Percentiles rank a stretch among this genome's conserved stretches.
Conservation (phyloP, 2,329 filamentous ascomycete genomes). For the Malbranchea zuffiana region DNA sequence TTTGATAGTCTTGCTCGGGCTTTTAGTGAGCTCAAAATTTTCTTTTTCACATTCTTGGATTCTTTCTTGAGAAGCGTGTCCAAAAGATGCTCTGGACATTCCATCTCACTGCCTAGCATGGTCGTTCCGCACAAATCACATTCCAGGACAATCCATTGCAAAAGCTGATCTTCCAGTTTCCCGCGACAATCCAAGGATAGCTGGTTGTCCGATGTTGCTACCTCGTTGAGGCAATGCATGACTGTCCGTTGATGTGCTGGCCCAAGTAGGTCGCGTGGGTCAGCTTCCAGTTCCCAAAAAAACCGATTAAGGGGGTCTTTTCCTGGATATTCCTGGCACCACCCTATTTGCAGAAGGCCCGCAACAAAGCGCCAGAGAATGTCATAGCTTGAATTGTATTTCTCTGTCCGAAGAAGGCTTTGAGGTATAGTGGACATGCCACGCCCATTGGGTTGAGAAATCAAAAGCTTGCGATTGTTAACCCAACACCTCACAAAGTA, state of each 20-base stretch:
- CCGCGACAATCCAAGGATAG: background rate
- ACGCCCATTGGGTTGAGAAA: background rate
- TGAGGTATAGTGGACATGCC: background rate
- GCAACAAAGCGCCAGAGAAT: conserved; percentile 36
- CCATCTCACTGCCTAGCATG: background rate
- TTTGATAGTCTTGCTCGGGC: background rate
- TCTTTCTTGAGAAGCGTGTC: background rate
- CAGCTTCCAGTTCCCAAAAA: conserved; percentile 23
- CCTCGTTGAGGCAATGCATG: conserved; percentile 31
- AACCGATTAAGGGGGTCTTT: conserved; percentile 16
- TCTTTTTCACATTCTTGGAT: background rate
- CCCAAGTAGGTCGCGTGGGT: conserved; percentile 30
- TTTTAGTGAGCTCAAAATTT: background rate
- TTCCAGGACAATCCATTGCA: background rate
- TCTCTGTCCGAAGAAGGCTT: conserved; percentile 26
- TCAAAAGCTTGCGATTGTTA: conserved; percentile 13
- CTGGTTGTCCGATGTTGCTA: conserved; percentile 5
- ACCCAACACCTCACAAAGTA: conserved; percentile 19
- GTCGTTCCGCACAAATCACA: background rate
- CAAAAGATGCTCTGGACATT: background rate
- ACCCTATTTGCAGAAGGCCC: conserved; percentile 24
- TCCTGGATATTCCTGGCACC: conserved; percentile 2
- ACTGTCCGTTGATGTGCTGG: conserved; percentile 30
- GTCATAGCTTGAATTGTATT: conserved; percentile 32
- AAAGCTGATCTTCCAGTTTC: background rate